Conservation (phyloP, 1,284 basidiomycete genomes). For the Rhodotorula sp. region DNA sequence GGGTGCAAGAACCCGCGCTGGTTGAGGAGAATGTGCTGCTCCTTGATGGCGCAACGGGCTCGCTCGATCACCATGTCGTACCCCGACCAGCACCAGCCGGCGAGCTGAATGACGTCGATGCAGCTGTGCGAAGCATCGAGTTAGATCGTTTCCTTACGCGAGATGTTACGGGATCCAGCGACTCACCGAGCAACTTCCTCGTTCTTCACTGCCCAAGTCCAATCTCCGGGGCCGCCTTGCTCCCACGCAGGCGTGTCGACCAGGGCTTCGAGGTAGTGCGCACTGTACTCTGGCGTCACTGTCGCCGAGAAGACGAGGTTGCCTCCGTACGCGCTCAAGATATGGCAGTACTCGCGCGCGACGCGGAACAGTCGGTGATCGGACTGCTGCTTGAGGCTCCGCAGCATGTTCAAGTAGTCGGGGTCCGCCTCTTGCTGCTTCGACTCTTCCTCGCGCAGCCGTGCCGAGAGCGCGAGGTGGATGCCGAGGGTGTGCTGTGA, state of each 20-base stretch:
- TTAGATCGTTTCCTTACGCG: neutral
- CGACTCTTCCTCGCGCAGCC: conserved; percentile 23
- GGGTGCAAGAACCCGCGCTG: neutral
- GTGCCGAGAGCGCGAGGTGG: conserved; percentile 8
- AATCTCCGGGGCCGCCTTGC: conserved; percentile 23
- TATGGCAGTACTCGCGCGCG: conserved; percentile 17
- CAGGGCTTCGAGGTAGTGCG: conserved; percentile 16
- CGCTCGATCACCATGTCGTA: conserved; percentile 12
- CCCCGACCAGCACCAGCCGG: conserved; percentile 32
- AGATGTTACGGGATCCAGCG: neutral
- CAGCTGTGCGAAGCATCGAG: conserved; percentile 1
- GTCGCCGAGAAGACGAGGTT: conserved; percentile 12
- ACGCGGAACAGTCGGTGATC: conserved; percentile 20
- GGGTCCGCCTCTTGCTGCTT: neutral
- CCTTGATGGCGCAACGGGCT: conserved; percentile 12
- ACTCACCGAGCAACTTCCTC: conserved; percentile 24
- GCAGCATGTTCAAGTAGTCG: conserved; percentile 23
- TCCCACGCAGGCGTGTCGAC: conserved; percentile 27
- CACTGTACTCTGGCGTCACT: conserved; percentile 18
- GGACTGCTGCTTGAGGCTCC: conserved; percentile 19
- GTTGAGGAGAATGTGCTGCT: conserved; percentile 4
- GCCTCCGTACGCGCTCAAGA: conserved; percentile 13
- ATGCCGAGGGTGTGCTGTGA: conserved; percentile 29
- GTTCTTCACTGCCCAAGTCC: conserved; percentile 24
- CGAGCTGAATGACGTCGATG: conserved; percentile 26